phyloP scores from a whole-genome alignment of 2,329 filamentous ascomycete genomes.

The Colletotrichum falcatum region DNA sequence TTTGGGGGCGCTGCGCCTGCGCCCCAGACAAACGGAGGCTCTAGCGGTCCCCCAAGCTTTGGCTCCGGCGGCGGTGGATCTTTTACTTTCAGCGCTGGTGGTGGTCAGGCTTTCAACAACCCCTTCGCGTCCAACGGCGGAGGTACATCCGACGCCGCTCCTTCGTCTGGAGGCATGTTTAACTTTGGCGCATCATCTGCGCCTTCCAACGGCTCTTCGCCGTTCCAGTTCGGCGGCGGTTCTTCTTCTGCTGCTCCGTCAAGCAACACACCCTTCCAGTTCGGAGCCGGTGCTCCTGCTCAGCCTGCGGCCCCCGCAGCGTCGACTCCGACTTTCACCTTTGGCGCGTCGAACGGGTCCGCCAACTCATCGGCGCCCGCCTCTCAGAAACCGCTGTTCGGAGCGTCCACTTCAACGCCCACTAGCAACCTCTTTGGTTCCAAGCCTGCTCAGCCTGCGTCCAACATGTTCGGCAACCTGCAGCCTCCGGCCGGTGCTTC shows the following conservation, averaged over 20 bases:
- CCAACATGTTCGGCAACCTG: conserved; percentile 53
- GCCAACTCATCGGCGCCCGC: conserved; percentile 26
- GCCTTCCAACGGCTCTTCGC: conserved; percentile 43
- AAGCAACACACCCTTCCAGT: conserved; percentile 41
- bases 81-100: conserved; percentile 44
- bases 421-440: conserved; percentile 41
- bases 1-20: conserved; percentile 35
- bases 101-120: conserved; percentile 52
- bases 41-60: conserved; percentile 48
- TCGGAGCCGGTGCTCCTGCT: conserved; percentile 30
- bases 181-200: conserved; percentile 50
- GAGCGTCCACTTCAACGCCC: conserved; percentile 30
- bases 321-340: conserved; percentile 43
- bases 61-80: conserved; percentile 43
- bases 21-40: conserved; percentile 30
- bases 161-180: conserved; percentile 50
- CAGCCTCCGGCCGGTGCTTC: conserved; percentile 57
- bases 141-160: conserved; percentile 43
- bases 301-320: conserved; percentile 32
- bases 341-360: conserved; percentile 36
- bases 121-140: conserved; percentile 51
- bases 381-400: conserved; percentile 33
- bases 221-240: conserved; percentile 56
- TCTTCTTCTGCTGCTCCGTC: conserved; percentile 35
- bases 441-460: conserved; percentile 41